Evolutionary conservation across 2,329 filamentous ascomycete genomes (phyloP), one percentile per base, ranked within the genome.

Genomic region (Teratosphaeria zuluensis): DNA sequence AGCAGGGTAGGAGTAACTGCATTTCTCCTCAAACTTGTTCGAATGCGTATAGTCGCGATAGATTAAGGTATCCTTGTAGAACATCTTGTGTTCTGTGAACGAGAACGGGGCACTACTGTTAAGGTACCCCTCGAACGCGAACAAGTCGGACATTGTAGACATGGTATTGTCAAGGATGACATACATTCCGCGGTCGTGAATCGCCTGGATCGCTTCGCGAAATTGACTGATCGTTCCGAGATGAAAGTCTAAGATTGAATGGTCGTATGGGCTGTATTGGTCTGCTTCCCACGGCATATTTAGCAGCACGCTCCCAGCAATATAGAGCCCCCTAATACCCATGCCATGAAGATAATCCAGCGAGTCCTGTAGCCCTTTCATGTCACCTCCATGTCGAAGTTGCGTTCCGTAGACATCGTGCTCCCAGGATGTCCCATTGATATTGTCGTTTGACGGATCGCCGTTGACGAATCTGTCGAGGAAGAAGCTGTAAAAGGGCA

Each of bases 91-190:
- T 65, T 87, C 84, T 16, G 74, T 72, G 56, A 75, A 73, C 0
- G 70, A 71, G 65, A 83, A 86, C 0, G 82, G 81, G 0, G 84
- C 79, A 24, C 81, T 82, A 1, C 69, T 72, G 66, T 87, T 87
- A 61, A 83, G 72, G 63, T 79, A 82, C 0, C 82, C 83, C 57
- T 85, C 73, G 68, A 86, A 87, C 5, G 81, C 82, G 61, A 87
- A 78, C 56, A 87, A 74, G 64, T 87, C 83, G 55, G 81, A 80
- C 79, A 87, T 78, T 4, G 84, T 87, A 53, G 81, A 79, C 68
- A 87, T 78, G 1, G 84, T 87, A 66, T 86, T 86, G 68, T 87
- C 84, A 60, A 87, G 71, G 33, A 87, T 73, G 48, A 87, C 82
- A 72, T 85, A 86, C 83, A 87, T 87, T 56, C 77, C 80, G 32